These are phyloP conservation scores for Pholiota molesta DNA, from an alignment of 768 basidiomycete genomes.

Conservation along the genomic window DNA sequence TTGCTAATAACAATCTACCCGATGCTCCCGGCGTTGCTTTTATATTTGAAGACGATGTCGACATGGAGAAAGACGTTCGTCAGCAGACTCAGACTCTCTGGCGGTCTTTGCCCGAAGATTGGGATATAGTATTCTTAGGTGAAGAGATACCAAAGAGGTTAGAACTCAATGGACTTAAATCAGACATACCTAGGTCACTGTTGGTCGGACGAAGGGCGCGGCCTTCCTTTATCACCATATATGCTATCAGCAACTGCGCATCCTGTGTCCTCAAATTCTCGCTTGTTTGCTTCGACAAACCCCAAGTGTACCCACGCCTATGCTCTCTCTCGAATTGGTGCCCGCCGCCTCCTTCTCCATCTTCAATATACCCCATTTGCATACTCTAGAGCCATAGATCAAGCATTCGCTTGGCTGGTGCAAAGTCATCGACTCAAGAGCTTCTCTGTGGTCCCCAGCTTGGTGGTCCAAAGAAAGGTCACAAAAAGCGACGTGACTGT, in stretches of 20 bases:
- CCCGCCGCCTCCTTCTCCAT: slow-evolving; percentile 60
- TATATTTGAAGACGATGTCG: slow-evolving; percentile 80
- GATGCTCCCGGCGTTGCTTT: slow-evolving; percentile 41
- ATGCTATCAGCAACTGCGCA: slow-evolving; percentile 13
- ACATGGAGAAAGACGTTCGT: slow-evolving; percentile 69
- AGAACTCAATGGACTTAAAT: not conserved
- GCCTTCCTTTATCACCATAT: slow-evolving; percentile 37
- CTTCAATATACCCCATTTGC: slow-evolving; percentile 69
- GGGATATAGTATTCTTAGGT: slow-evolving; percentile 81
- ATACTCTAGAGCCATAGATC: slow-evolving; percentile 78
- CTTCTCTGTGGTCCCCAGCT: slow-evolving; percentile 69
- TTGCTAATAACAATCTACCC: slow-evolving; percentile 33
- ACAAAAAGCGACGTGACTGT: slow-evolving; percentile 56
- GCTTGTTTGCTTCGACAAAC: slow-evolving; percentile 57
- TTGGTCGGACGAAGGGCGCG: slow-evolving; percentile 70
- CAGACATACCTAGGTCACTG: slow-evolving; percentile 60
- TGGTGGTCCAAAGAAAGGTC: slow-evolving; percentile 68
- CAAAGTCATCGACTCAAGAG: slow-evolving; percentile 54
- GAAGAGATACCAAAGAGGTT: slow-evolving; percentile 16
- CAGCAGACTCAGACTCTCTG: slow-evolving; percentile 47
- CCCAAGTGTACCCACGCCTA: slow-evolving; percentile 82
- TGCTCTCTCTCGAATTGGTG: slow-evolving; percentile 59
- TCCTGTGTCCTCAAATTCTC: slow-evolving; percentile 16
- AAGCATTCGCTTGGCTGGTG: slow-evolving; percentile 71
- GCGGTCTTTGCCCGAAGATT: slow-evolving; percentile 55